A percentile compares a stretch with the other conserved stretches of the same genome.
These are phyloP conservation scores for Saccharomyces mikatae DNA, from an alignment of 805 yeast genomes.

Conservation along the genomic window DNA sequence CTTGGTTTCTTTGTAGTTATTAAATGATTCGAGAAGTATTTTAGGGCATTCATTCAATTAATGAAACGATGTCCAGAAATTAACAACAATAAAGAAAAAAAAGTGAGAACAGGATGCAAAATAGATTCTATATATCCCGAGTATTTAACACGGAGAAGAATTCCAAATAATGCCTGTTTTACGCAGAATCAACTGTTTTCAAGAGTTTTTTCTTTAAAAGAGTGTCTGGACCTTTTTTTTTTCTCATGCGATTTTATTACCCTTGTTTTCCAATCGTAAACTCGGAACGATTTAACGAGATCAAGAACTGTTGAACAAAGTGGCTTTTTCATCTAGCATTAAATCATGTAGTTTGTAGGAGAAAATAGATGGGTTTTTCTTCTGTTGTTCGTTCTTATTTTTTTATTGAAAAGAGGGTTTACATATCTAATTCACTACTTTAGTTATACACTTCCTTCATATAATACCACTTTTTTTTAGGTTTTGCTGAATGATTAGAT, in stretches of 20 bases:
- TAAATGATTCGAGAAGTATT: conserved; percentile 1
- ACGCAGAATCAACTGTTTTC: neutral
- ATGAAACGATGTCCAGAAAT: neutral
- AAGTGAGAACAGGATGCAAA: neutral
- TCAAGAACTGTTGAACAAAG: neutral
- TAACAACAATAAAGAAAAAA: neutral
- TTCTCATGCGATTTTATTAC: neutral
- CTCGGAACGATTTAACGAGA: neutral
- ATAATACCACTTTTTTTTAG: conserved; percentile 70
- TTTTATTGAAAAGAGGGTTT: neutral
- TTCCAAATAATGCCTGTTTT: neutral
- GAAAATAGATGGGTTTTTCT: neutral
- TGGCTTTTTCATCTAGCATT: neutral
- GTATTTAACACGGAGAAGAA: neutral
- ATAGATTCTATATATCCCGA: neutral
- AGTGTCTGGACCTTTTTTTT: neutral
- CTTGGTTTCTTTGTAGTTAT: neutral
- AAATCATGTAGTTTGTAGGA: neutral
- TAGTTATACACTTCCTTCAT: conserved; percentile 17
- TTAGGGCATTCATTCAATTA: conserved; percentile 4
- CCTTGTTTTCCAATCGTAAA: neutral
- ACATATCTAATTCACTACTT: neutral
- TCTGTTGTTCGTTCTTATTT: neutral
- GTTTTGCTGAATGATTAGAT: conserved; percentile 78
- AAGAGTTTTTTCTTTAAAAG: neutral